These are phyloP conservation scores for Plenodomus lindquistii DNA, from an alignment of 2,329 filamentous ascomycete species.

Conservation along the genomic window DNA sequence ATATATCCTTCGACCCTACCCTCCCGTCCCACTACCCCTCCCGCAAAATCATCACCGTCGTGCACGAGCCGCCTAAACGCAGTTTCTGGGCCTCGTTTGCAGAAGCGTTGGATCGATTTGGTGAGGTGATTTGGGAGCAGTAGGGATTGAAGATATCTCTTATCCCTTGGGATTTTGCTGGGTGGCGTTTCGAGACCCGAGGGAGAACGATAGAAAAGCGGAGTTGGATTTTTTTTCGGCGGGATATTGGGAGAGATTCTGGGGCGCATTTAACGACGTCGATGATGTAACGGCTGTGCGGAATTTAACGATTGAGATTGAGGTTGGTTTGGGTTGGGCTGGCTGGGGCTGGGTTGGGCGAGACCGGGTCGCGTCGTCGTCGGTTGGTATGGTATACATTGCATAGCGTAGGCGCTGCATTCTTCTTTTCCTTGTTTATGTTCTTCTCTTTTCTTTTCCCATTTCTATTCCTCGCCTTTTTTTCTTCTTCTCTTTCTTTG, in stretches of 20 bases:
- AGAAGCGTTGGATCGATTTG: constrained; percentile 25
- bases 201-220: no score
- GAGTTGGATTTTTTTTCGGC: no score
- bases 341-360: no score
- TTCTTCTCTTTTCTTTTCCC: background rate
- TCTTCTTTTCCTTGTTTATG: background rate
- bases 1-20: background rate
- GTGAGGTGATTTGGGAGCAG: constrained; percentile 9
- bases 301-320: no score
- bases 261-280: background rate
- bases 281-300: background rate
- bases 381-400: background rate
- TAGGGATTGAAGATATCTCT: no score
- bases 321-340: no score
- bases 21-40: background rate
- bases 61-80: constrained; percentile 13
- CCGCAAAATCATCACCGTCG: constrained; percentile 10
- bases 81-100: constrained; percentile 28
- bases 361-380: no score
- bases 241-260: no score
- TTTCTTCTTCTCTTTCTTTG: no score
- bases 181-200: no score
- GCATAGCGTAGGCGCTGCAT: background rate
- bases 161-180: no score
- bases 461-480: background rate